Conservation (phyloP, 345 rosid genomes). For the Jatropha curcas region DNA sequence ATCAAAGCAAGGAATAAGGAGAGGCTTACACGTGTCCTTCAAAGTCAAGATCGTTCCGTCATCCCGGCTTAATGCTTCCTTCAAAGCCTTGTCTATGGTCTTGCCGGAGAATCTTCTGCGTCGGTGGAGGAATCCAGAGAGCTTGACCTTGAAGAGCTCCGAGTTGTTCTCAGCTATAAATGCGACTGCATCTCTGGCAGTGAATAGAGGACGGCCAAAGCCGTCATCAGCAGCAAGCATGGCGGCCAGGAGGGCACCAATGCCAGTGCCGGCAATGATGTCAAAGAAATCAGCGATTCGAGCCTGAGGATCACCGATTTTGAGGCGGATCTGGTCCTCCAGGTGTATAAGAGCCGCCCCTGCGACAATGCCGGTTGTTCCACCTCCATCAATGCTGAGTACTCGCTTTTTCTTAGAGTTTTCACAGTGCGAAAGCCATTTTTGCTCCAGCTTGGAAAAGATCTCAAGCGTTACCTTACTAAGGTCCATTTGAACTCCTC, state of each 20-base stretch:
- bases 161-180: constrained; percentile 45
- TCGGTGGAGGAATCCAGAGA: constrained; percentile 49
- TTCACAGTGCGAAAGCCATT: constrained; percentile 90
- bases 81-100: constrained; percentile 70
- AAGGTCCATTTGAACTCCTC: constrained; percentile 56
- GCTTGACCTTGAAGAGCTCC: constrained; percentile 51
- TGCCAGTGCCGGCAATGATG: constrained; percentile 81
- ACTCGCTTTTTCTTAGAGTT: constrained; percentile 58
- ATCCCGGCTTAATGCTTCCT: constrained; percentile 55
- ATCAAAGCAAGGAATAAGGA: constrained; percentile 95
- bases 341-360: constrained; percentile 68
- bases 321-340: constrained; percentile 87
- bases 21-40: constrained; percentile 91
- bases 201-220: constrained; percentile 68
- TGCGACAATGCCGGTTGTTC: constrained; percentile 66
- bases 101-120: constrained; percentile 53
- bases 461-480: constrained; percentile 91
- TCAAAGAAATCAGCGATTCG: constrained; percentile 85
- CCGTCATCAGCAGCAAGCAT: constrained; percentile 71
- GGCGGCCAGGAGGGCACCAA: constrained; percentile 79
- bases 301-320: constrained; percentile 62
- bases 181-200: constrained; percentile 70
- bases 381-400: constrained; percentile 92
- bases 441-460: constrained; percentile 82
- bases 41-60: constrained; percentile 68